These are phyloP conservation scores for Eimeria acervulina DNA, from an alignment of 169 alveolate species.

Conservation along the genomic window DNA sequence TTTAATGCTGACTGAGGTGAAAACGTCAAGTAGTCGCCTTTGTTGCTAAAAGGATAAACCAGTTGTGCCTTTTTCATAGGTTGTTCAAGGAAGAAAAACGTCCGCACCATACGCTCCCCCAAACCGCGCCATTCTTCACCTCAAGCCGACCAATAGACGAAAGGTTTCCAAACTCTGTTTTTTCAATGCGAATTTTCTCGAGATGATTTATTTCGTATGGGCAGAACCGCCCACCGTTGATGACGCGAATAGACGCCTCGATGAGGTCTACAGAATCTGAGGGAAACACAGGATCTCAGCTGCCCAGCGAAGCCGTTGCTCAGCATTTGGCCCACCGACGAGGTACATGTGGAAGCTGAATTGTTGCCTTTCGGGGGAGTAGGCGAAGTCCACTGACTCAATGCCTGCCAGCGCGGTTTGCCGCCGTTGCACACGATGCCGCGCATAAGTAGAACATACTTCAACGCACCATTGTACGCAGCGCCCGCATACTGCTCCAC, in stretches of 20 bases:
- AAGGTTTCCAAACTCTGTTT: constrained; percentile 84
- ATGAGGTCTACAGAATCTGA: constrained; percentile 89
- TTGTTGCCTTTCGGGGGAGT: constrained; percentile 54
- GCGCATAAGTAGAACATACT: neutral
- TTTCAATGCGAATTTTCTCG: neutral
- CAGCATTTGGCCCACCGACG: constrained; percentile 21
- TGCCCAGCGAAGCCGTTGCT: neutral
- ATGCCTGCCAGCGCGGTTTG: constrained; percentile 36
- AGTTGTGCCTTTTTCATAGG: neutral
- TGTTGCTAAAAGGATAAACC: constrained; percentile 31
- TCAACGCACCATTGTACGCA: constrained; percentile 49
- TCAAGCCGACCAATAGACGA: constrained; percentile 88
- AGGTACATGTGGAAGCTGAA: constrained; percentile 72
- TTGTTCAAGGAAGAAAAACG: constrained; percentile 81
- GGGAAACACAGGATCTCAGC: neutral
- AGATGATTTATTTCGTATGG: neutral
- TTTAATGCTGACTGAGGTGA: constrained; percentile 90
- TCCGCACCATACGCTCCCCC: constrained; percentile 87
- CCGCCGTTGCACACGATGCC: neutral
- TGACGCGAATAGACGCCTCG: constrained; percentile 92
- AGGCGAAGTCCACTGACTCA: constrained; percentile 72
- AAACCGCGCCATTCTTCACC: constrained; percentile 84
- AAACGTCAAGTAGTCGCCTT: constrained; percentile 84
- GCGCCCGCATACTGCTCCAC: constrained; percentile 85
- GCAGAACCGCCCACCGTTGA: constrained; percentile 84